phyloP scores from a whole-genome alignment of 2,329 filamentous ascomycete species.

The Neonectria faginata region DNA sequence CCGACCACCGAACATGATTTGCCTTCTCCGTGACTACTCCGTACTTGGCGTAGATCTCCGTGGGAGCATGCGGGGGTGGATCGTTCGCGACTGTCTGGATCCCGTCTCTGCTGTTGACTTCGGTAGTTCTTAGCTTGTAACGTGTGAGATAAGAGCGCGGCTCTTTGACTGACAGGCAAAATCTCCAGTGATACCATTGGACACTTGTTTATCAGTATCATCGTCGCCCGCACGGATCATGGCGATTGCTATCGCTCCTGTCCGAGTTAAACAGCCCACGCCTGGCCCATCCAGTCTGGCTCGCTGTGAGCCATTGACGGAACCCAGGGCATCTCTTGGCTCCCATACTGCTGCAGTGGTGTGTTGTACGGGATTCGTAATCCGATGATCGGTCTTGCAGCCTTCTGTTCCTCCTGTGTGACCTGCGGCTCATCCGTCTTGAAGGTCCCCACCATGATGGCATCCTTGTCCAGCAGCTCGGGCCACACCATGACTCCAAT shows the following conservation, averaged over 20 bases:
- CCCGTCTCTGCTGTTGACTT: constrained; percentile 7
- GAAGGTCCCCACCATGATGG: constrained; percentile 77
- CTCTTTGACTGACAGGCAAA: constrained; percentile 1
- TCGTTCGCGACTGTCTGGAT: constrained; percentile 17
- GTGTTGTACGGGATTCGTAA: constrained; percentile 86
- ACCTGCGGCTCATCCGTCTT: constrained; percentile 65
- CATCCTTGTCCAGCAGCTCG: constrained; percentile 60
- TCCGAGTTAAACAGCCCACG: constrained; percentile 49
- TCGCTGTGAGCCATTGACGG: constrained; percentile 69
- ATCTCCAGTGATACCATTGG: constrained; percentile 14
- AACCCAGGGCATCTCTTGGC: constrained; percentile 80
- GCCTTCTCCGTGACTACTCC: neutral
- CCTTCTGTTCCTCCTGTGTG: constrained; percentile 34
- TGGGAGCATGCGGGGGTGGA: constrained; percentile 40
- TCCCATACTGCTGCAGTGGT: constrained; percentile 74
- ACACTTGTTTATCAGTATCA: neutral
- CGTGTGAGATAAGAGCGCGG: constrained; percentile 6
- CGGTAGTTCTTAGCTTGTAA: constrained; percentile 3
- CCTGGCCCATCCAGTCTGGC: constrained; percentile 69
- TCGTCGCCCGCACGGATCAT: constrained; percentile 6
- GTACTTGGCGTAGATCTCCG: constrained; percentile 5
- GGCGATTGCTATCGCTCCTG: constrained; percentile 13
- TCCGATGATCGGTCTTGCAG: constrained; percentile 64
- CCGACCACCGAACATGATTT: constrained; percentile 14
- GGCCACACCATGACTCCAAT: constrained; percentile 89